Evolutionary conservation across 2,329 filamentous ascomycete species (phyloP), one percentile per base, ranked within the genome.

Genomic region (Pleoardoris graminearum): DNA sequence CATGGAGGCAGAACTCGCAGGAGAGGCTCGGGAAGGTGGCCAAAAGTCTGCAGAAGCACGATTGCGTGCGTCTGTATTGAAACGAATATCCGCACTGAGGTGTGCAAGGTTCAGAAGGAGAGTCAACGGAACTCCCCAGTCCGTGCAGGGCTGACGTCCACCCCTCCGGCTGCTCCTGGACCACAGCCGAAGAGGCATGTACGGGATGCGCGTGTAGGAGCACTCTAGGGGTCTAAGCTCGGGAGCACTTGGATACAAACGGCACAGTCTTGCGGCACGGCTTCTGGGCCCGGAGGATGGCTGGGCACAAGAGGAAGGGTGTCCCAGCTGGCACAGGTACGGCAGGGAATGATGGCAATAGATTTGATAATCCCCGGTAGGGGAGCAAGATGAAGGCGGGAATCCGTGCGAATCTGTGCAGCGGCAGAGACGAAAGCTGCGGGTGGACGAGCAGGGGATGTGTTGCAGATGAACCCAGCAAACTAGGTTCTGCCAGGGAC

Each of bases 131-230:
- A 66, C 57, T 64, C 62, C 44, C 59, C 58, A 66, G 70, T 69
- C 68, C 67, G 68, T 73, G 68, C 70, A 73, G 68, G 66, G 62
- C 66, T 71, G 70, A 69, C 65, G 66, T 70, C 67, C 66, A 66
- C 63, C 62, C 53, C 56, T 67, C 63, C 67, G 67, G 70, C 62
- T 65, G 61, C 61, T 66, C 62, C 58, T 66, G 61, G 63, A 61
- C 54, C 59, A 64, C 61, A 70, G 60, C 65, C 65, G 69, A 67
- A 63, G 63, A 59, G 59, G 62, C 59, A 59, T 51, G 47, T 51
- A 66, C 57, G 59, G 61, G 55, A 51, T 49, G 51, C 43, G 65
- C 46, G 66, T 59, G 57, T 58, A 59, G 60, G 57, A 61, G 51
- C 54, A 55, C 50, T 33, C 50, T 53, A 49, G 48, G 54, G 60